Evolutionary conservation across 2,329 filamentous ascomycete genomes (phyloP).

Genomic region (Phialocephala subalpina): DNA sequence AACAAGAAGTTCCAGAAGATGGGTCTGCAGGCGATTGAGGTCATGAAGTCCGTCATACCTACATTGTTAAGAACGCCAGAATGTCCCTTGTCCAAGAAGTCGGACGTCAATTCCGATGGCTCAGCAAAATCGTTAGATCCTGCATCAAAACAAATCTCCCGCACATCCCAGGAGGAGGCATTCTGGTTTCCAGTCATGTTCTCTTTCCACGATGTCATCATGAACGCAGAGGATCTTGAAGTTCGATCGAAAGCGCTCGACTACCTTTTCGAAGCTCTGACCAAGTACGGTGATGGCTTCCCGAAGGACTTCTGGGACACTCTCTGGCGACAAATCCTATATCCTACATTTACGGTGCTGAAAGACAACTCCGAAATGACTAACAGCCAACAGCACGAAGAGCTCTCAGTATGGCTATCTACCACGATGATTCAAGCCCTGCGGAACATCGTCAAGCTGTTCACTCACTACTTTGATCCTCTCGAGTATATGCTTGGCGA

Average conservation of each 20-base stretch:
- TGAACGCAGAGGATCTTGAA: conserved; percentile 98
- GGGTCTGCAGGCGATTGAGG: conserved; percentile 93
- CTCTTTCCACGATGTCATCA: conserved; percentile 97
- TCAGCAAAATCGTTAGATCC: conserved; percentile 46
- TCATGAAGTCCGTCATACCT: conserved; percentile 90
- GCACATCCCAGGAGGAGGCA: conserved; percentile 92
- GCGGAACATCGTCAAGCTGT: conserved; percentile 97
- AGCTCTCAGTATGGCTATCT: conserved; percentile 97
- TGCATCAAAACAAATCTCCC: conserved; percentile 67
- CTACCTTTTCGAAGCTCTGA: conserved; percentile 94
- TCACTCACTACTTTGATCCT: conserved; percentile 97
- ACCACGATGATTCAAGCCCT: conserved; percentile 99
- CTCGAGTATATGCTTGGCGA: conserved; percentile 97
- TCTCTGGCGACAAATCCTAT: conserved; percentile 94
- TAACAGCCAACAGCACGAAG: conserved; percentile 94
- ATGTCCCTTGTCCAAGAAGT: conserved; percentile 82
- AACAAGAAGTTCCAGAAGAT: conserved; percentile 99
- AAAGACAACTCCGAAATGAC: conserved; percentile 96
- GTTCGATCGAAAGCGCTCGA: conserved; percentile 90
- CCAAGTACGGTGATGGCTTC: conserved; percentile 90
- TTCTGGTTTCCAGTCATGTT: conserved; percentile 99
- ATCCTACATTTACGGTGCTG: conserved; percentile 98
- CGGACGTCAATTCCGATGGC: conserved; percentile 48
- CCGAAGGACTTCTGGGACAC: conserved; percentile 98
- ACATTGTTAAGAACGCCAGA: conserved; percentile 97